Evolutionary conservation across 768 basidiomycete species (phyloP).

Genomic region (Mycena alexandri): DNA sequence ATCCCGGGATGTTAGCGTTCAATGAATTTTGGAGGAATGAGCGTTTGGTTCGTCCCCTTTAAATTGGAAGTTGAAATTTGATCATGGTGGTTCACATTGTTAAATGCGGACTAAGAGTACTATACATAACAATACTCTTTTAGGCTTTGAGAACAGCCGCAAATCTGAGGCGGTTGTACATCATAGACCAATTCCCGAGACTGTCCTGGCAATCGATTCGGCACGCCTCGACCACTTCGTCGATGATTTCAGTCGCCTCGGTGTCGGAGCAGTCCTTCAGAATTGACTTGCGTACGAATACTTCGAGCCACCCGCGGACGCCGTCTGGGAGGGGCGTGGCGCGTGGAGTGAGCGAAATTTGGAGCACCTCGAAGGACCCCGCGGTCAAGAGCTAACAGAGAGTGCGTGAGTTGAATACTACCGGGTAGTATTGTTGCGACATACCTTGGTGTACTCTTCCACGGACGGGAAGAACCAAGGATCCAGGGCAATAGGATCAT

Average conservation of each 20-base stretch:
- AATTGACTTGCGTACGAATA: conserved; percentile 75
- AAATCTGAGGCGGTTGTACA: conserved; percentile 81
- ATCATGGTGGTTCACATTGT: too few relatives aligned
- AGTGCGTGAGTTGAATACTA: conserved; percentile 16
- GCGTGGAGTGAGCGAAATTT: conserved; percentile 68
- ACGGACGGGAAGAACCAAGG: conserved; percentile 90
- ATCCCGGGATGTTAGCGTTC: too few relatives aligned
- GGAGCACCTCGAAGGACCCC: conserved; percentile 68
- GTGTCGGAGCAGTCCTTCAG: conserved; percentile 63
- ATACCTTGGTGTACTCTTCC: conserved; percentile 72
- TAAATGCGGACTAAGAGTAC: too few relatives aligned
- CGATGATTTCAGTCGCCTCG: conserved; percentile 71
- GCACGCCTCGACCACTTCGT: conserved; percentile 70
- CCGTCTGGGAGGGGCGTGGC: conserved; percentile 65
- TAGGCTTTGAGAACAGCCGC: conserved; percentile 57
- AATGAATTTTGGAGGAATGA: too few relatives aligned
- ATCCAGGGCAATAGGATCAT: conserved; percentile 71
- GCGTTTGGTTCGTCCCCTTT: too few relatives aligned
- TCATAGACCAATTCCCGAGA: conserved; percentile 75
- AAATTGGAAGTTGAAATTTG: too few relatives aligned
- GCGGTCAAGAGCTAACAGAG: conserved; percentile 62
- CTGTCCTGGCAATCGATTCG: conserved; percentile 67
- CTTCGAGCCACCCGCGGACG: conserved; percentile 73
- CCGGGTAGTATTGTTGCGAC: conserved; percentile 25
- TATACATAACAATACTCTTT: too few relatives aligned